Conservation (phyloP, 2,329 filamentous ascomycete genomes). For the Colletotrichum navitas region DNA sequence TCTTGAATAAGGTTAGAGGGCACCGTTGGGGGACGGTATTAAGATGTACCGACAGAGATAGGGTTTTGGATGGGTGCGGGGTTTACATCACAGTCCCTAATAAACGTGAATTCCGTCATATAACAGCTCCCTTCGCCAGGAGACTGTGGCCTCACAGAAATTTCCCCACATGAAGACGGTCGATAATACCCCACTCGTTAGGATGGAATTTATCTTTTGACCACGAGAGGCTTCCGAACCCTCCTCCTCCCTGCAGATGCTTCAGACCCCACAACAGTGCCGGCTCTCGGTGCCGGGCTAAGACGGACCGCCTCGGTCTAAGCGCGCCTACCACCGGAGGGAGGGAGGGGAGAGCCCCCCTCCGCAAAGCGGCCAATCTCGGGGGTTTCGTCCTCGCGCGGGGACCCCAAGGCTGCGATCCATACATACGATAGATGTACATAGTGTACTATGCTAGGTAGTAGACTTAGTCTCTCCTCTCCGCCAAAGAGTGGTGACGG, state of each 20-base stretch:
- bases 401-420: constrained; percentile 19
- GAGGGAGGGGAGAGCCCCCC: too few relatives aligned
- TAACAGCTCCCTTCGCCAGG: too few relatives aligned
- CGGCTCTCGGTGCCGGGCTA: constrained; percentile 14
- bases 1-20: neutral
- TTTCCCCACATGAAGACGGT: too few relatives aligned
- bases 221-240: neutral
- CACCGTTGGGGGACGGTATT: neutral
- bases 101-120: too few relatives aligned
- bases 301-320: constrained; percentile 8
- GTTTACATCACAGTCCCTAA: neutral
- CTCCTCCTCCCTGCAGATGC: neutral
- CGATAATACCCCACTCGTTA: too few relatives aligned
- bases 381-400: constrained; percentile 7
- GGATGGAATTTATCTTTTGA: neutral
- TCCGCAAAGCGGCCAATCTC: neutral
- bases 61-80: neutral
- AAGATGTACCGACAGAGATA: constrained; percentile 8
- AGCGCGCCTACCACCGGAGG: constrained; percentile 7
- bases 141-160: too few relatives aligned
- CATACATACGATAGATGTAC: too few relatives aligned
- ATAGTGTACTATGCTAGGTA: too few relatives aligned
- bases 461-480: neutral
- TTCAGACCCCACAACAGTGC: neutral
- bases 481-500: constrained; percentile 3